Conservation (phyloP, 2,329 filamentous ascomycete species). For the Sporothrix humicola region DNA sequence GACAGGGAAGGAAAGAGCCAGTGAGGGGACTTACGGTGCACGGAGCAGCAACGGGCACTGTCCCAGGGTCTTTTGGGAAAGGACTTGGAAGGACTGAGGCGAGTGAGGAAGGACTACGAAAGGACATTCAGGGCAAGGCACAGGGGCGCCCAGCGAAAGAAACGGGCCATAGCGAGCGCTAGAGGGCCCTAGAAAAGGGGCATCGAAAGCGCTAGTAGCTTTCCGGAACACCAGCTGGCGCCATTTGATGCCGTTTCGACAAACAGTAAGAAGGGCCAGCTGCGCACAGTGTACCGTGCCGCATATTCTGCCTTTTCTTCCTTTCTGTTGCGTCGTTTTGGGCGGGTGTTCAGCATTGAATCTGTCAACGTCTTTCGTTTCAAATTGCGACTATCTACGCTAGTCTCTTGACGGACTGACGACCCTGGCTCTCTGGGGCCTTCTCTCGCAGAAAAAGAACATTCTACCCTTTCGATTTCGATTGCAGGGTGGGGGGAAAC, state of each 20-base stretch:
- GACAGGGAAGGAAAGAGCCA: constrained; percentile 15
- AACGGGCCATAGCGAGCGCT: constrained; percentile 9
- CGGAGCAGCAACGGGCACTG: constrained; percentile 17
- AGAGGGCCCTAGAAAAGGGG: constrained; percentile 22
- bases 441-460: constrained; percentile 27
- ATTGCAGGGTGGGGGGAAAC: constrained; percentile 26
- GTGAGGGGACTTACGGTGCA: constrained; percentile 12
- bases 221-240: constrained; percentile 15
- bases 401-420: constrained; percentile 25
- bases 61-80: not conserved
- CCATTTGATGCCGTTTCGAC: not conserved
- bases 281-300: not conserved
- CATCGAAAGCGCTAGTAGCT: constrained; percentile 17
- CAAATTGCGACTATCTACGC: constrained; percentile 35
- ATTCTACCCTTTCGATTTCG: constrained; percentile 25
- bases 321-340: not conserved
- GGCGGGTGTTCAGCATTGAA: constrained; percentile 19
- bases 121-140: not conserved
- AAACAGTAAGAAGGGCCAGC: not conserved
- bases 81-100: not conserved
- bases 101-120: not conserved
- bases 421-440: constrained; percentile 9
- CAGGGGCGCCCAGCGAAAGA: too few species aligned
- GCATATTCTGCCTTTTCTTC: not conserved
- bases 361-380: constrained; percentile 32